phyloP scores from a whole-genome alignment of 495 filamentous ascomycete genomes.

The Aspergillus panamensis region DNA sequence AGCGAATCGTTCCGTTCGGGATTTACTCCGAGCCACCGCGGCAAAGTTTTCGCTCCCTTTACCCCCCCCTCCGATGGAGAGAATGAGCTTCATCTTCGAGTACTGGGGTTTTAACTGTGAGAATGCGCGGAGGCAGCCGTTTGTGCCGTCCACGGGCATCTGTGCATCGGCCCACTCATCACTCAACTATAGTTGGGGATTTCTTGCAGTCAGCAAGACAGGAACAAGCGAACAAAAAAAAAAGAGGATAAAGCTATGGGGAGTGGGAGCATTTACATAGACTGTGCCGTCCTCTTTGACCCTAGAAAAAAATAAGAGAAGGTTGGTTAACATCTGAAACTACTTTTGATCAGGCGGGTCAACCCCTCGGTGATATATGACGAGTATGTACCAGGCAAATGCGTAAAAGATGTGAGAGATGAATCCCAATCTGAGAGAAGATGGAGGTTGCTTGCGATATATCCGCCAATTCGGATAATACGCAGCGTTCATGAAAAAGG shows the following conservation, averaged over 20 bases:
- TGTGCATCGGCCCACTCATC: conserved; percentile 83
- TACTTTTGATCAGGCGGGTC: conserved; percentile 9
- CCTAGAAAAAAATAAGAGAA: conserved; percentile 44
- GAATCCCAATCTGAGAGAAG: conserved; percentile 64
- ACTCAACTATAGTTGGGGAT: conserved; percentile 57
- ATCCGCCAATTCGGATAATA: conserved; percentile 88
- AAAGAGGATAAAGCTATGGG: not conserved
- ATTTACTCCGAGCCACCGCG: conserved; percentile 59
- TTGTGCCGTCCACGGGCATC: conserved; percentile 72
- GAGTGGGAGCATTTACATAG: conserved; percentile 54
- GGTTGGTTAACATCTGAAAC: conserved; percentile 28
- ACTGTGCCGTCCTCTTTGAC: conserved; percentile 76
- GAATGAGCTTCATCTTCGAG: conserved; percentile 70
- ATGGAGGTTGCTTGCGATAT: conserved; percentile 74
- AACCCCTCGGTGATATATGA: conserved; percentile 13
- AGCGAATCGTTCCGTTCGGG: conserved; percentile 66
- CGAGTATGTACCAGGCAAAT: conserved; percentile 61
- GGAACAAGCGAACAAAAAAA: conserved; percentile 4
- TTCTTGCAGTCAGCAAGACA: conserved; percentile 23
- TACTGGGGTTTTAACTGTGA: conserved; percentile 69
- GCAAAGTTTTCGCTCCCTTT: conserved; percentile 77
- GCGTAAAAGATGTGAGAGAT: conserved; percentile 85
- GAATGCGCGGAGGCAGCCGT: conserved; percentile 76
- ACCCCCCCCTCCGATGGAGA: conserved; percentile 84
- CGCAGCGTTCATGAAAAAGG: conserved; percentile 63